Evolutionary conservation across 805 yeast species (phyloP).

Genomic region (Candida boidinii): DNA sequence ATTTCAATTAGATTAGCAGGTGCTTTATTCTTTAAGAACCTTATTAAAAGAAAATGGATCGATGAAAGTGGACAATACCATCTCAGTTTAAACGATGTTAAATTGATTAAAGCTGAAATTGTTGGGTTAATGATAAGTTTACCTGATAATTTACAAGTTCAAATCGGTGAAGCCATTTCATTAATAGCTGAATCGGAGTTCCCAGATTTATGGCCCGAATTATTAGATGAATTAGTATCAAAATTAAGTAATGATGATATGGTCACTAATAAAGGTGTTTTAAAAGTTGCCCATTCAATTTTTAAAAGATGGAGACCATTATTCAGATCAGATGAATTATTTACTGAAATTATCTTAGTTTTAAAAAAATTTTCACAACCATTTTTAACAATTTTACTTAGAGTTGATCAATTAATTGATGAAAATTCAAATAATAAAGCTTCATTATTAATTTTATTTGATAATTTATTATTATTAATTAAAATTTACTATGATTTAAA

Average conservation of each 20-base stretch:
- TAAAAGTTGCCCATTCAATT: constrained; percentile 89
- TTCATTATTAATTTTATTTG: constrained; percentile 49
- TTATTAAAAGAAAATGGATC: constrained; percentile 78
- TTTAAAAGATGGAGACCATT: constrained; percentile 96
- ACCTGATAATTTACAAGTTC: constrained; percentile 78
- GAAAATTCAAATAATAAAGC: constrained; percentile 35
- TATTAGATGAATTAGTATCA: constrained; percentile 64
- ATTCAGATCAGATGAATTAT: constrained; percentile 83
- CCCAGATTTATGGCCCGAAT: constrained; percentile 80
- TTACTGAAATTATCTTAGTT: constrained; percentile 80
- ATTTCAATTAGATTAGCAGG: constrained; percentile 71
- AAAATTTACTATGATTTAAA: constrained; percentile 90
- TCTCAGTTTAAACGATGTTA: constrained; percentile 52
- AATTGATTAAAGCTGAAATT: constrained; percentile 64
- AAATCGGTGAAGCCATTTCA: constrained; percentile 89
- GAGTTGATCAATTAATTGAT: constrained; percentile 60
- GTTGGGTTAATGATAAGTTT: constrained; percentile 78
- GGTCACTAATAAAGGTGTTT: constrained; percentile 72
- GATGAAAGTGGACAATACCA: constrained; percentile 80
- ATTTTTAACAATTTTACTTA: constrained; percentile 58
- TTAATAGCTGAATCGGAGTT: constrained; percentile 93
- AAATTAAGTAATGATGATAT: constrained; percentile 61
- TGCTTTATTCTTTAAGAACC: constrained; percentile 83
- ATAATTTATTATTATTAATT: constrained; percentile 58
- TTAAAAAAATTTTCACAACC: constrained; percentile 77